Evolutionary conservation across 2,329 filamentous ascomycete species (phyloP).

Genomic region (Alternaria ethzedia): DNA sequence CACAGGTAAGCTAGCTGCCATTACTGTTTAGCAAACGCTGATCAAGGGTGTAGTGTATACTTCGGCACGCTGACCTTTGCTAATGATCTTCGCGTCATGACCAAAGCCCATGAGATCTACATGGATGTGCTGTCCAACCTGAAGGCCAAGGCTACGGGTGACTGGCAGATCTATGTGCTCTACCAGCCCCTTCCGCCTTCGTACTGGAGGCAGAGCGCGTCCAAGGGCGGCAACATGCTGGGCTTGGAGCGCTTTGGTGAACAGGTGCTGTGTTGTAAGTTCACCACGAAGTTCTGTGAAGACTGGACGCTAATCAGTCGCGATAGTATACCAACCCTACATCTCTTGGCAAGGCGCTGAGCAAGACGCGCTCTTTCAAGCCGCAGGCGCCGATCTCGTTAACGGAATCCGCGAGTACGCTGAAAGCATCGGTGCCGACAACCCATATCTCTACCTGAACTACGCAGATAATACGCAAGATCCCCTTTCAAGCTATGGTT

Average conservation of each 20-base stretch:
- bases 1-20: conserved; percentile 13
- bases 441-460: conserved; percentile 41
- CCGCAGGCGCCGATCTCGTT: conserved; percentile 21
- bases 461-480: conserved; percentile 38
- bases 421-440: conserved; percentile 26
- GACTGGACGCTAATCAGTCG: neutral
- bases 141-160: conserved; percentile 33
- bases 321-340: conserved; percentile 27
- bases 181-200: conserved; percentile 51
- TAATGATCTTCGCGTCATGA: conserved; percentile 46
- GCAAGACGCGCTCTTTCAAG: conserved; percentile 27
- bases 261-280: conserved; percentile 27
- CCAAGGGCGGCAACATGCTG: conserved; percentile 51
- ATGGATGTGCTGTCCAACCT: conserved; percentile 45
- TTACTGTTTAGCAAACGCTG: neutral
- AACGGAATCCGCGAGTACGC: conserved; percentile 22
- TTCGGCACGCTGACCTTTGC: conserved; percentile 37
- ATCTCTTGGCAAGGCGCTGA: conserved; percentile 29
- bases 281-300: too few relatives aligned
- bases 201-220: conserved; percentile 41
- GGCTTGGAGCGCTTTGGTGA: conserved; percentile 39
- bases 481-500: conserved; percentile 29
- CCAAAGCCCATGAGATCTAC: conserved; percentile 50
- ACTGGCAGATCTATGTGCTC: conserved; percentile 43
- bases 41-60: conserved; percentile 17